These are phyloP conservation scores for Coemansia sp. DNA, from an alignment of 192 early-diverging fungal genomes.

Conservation along the genomic window DNA sequence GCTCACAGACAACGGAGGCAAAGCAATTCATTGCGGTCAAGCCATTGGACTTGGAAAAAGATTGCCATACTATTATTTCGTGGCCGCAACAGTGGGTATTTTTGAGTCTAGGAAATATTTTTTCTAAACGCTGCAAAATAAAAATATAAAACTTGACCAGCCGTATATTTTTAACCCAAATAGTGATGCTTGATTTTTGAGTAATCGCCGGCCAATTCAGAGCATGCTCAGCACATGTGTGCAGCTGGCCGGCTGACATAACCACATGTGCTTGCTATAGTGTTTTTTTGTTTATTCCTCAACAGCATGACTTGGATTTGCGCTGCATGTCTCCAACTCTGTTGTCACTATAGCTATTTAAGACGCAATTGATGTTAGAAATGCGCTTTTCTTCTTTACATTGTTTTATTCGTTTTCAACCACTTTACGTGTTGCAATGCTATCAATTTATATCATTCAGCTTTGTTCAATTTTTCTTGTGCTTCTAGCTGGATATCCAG, in stretches of 20 bases:
- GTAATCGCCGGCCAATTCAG: not conserved
- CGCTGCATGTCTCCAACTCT: not conserved
- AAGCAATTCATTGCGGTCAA: too few relatives aligned
- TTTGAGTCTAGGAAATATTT: too few relatives aligned
- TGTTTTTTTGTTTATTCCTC: not conserved
- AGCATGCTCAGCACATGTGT: not conserved
- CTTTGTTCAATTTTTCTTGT: too few relatives aligned
- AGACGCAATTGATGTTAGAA: not conserved
- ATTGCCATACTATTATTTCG: too few relatives aligned
- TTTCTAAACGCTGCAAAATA: too few relatives aligned
- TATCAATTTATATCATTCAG: too few relatives aligned
- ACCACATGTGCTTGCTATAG: not conserved
- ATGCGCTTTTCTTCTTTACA: not conserved
- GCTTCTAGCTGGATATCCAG: too few relatives aligned
- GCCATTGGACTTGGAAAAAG: too few relatives aligned
- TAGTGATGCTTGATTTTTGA: not conserved
- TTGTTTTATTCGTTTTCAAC: not conserved
- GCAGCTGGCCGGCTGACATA: not conserved
- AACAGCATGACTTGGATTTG: not conserved
- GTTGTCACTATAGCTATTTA: not conserved
- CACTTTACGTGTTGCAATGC: not conserved
- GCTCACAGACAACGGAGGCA: too few relatives aligned
- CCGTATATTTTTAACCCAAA: not conserved
- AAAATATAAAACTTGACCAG: too few relatives aligned
- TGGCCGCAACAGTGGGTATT: too few relatives aligned